These are phyloP conservation scores for Pseudocercospora eumusae DNA, from an alignment of 2,329 filamentous ascomycete species.

Conservation along the genomic window DNA sequence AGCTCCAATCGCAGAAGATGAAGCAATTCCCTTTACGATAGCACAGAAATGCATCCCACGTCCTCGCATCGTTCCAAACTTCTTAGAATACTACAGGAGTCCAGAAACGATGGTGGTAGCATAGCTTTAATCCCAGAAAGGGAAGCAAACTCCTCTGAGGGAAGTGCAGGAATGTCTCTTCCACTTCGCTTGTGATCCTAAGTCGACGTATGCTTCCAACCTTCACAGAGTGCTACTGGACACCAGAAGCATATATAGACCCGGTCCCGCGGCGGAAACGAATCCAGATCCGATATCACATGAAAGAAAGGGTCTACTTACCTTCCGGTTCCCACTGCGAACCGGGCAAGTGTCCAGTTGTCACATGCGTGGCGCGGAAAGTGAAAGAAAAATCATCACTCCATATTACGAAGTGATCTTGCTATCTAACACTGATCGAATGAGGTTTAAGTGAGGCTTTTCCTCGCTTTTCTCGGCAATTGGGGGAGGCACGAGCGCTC, in stretches of 20 bases:
- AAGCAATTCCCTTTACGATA: too few species aligned
- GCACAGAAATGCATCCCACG: too few species aligned
- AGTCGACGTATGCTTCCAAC: not conserved
- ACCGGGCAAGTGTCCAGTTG: not conserved
- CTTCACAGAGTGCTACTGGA: not conserved
- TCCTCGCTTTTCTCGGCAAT: slow-evolving; percentile 54
- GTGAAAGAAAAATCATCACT: not conserved
- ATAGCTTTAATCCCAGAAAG: not conserved
- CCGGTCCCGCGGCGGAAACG: not conserved
- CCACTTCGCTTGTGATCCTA: not conserved
- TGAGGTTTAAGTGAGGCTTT: slow-evolving; percentile 54
- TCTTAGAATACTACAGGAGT: not conserved
- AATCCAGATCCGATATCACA: not conserved
- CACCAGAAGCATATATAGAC: not conserved
- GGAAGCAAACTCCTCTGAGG: not conserved
- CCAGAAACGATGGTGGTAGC: not conserved
- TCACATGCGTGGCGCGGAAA: not conserved
- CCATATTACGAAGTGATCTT: not conserved
- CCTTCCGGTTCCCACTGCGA: not conserved
- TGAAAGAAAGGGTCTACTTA: not conserved
- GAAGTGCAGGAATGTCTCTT: not conserved
- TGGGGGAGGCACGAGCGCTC: slow-evolving; percentile 65
- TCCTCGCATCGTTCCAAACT: too few species aligned
- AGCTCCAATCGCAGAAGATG: not conserved
- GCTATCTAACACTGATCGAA: slow-evolving; percentile 58